These are phyloP conservation scores for Pistacia atlantica DNA, from an alignment of 345 rosid species.

Conservation along the genomic window DNA sequence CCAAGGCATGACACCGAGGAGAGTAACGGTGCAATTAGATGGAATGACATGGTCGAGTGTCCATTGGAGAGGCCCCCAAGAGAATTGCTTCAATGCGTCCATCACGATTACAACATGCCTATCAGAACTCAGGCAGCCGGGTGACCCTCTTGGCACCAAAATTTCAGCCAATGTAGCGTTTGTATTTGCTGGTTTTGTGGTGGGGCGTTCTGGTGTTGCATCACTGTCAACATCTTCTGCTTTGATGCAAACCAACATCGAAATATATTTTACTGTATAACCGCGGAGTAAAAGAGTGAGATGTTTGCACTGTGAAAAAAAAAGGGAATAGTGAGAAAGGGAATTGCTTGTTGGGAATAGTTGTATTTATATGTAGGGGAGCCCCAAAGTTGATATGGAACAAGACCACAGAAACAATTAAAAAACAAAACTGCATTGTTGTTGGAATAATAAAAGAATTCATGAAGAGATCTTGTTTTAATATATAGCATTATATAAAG, in stretches of 20 bases:
- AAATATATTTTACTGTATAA: background rate
- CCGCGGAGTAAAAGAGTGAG: too few species aligned
- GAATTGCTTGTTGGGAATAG: background rate
- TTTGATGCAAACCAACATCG: slow-evolving; percentile 24
- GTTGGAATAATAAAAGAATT: slow-evolving; percentile 21
- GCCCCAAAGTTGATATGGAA: background rate
- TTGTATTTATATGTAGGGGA: background rate
- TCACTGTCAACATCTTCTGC: slow-evolving; percentile 18
- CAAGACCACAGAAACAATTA: background rate
- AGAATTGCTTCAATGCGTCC: slow-evolving; percentile 39
- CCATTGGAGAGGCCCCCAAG: slow-evolving; percentile 30
- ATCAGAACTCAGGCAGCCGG: slow-evolving; percentile 1
- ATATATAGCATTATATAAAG: background rate
- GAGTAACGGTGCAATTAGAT: slow-evolving; percentile 28
- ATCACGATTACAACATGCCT: slow-evolving; percentile 34
- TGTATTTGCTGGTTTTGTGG: background rate
- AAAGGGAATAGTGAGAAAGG: background rate
- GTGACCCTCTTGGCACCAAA: slow-evolving; percentile 28
- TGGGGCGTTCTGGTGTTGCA: slow-evolving; percentile 2
- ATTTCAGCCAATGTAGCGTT: slow-evolving; percentile 17
- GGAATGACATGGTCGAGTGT: slow-evolving; percentile 25
- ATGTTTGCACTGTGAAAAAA: too few species aligned
- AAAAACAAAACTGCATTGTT: background rate
- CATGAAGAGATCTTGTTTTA: background rate
- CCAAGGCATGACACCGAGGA: slow-evolving; percentile 41